Percentiles rank a stretch among this genome's conserved stretches.
phyloP scores from a whole-genome alignment of 805 yeast genomes.

The Ogataea naganishii region DNA sequence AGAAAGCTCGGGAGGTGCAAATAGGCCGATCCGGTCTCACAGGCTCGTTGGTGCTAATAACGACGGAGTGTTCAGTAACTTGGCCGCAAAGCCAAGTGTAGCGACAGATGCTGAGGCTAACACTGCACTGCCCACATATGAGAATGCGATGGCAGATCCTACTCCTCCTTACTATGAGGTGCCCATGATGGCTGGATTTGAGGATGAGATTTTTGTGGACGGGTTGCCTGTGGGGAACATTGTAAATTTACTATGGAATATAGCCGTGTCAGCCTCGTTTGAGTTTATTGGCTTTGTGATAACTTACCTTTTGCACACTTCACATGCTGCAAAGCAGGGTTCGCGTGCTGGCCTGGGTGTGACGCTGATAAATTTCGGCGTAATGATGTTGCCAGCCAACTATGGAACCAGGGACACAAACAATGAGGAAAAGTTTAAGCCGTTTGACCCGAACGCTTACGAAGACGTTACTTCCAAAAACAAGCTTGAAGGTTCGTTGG shows the following conservation, averaged over 20 bases:
- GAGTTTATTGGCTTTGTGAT: constrained; percentile 89
- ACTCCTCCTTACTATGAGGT: constrained; percentile 98
- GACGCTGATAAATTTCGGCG: constrained; percentile 69
- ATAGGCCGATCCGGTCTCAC: too few species aligned
- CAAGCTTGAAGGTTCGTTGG: constrained; percentile 17
- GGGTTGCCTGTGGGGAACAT: constrained; percentile 93
- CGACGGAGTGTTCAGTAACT: constrained; percentile 91
- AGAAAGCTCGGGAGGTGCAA: too few species aligned
- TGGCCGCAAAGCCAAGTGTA: constrained; percentile 72
- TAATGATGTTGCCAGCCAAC: constrained; percentile 39
- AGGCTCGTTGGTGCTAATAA: constrained; percentile 32
- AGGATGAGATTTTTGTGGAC: constrained; percentile 87
- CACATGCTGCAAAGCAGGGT: constrained; percentile 96
- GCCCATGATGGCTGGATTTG: constrained; percentile 69
- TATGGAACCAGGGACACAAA: constrained; percentile 14
- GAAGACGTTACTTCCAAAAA: constrained; percentile 27
- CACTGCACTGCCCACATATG: constrained; percentile 76
- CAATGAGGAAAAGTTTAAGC: constrained; percentile 34
- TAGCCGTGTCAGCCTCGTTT: constrained; percentile 81
- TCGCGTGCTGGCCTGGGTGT: constrained; percentile 87
- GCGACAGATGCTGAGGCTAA: constrained; percentile 31
- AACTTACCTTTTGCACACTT: constrained; percentile 86
- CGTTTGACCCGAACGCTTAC: constrained; percentile 49
- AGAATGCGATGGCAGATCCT: constrained; percentile 89
- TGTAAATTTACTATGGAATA: constrained; percentile 86